Percentiles rank a stretch among this genome's conserved stretches.
phyloP scores from a whole-genome alignment of 371 early-diverging fungal species.

The Rhizopus arrhizus region DNA sequence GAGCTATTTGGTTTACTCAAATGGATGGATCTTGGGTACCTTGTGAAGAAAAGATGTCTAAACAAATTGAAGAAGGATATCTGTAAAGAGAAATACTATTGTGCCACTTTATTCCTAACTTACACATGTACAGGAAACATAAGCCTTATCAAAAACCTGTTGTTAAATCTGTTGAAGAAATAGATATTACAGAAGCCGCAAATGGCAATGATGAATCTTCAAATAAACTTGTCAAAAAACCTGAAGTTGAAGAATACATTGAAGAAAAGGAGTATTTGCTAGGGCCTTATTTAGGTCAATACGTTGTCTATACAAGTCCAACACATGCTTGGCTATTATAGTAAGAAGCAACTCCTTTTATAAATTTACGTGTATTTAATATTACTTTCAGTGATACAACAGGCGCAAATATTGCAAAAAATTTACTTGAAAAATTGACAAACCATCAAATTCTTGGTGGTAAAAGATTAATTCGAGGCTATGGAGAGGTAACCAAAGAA shows the following conservation, averaged over 20 bases:
- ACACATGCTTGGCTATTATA: constrained; percentile 69
- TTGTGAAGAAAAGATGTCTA: constrained; percentile 78
- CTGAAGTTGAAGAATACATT: constrained; percentile 32
- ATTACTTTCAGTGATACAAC: constrained; percentile 34
- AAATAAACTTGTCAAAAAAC: not conserved
- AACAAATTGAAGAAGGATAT: constrained; percentile 85
- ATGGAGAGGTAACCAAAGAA: constrained; percentile 65
- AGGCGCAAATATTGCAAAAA: constrained; percentile 69
- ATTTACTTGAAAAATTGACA: constrained; percentile 66
- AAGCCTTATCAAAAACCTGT: constrained; percentile 28
- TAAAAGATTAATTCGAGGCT: constrained; percentile 71
- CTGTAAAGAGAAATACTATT: constrained; percentile 39
- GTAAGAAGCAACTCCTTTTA: constrained; percentile 28
- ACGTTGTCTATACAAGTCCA: constrained; percentile 68
- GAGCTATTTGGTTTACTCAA: constrained; percentile 84
- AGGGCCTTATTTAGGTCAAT: constrained; percentile 75
- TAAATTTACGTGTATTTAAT: not conserved
- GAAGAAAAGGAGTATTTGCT: constrained; percentile 71
- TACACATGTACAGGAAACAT: constrained; percentile 26
- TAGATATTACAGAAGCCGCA: constrained; percentile 11
- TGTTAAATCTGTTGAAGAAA: constrained; percentile 4
- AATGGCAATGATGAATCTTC: not conserved
- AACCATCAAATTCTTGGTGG: constrained; percentile 70
- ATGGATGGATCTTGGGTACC: constrained; percentile 72
- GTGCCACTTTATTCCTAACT: too few species aligned